Percentiles rank a stretch among this genome's conserved stretches.
Conservation (phyloP, 148 eudicot species). For the Tetragonia tetragonoides region DNA sequence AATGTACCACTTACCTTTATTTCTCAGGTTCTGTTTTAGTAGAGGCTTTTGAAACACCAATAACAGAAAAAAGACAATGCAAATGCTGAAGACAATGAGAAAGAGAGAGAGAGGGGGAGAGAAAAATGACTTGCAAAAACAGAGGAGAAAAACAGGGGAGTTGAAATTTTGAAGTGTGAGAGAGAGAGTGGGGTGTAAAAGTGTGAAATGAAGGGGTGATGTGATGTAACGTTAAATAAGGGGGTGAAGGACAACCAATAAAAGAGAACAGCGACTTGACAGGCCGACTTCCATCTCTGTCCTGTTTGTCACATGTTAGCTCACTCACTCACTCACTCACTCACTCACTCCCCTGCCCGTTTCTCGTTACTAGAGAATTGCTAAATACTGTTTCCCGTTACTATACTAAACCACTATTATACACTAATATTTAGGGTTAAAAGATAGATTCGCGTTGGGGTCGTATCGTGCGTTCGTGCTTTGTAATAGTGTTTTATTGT, state of each 20-base stretch:
- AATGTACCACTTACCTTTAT: too few relatives aligned
- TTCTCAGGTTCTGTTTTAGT: neutral
- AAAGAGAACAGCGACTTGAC: neutral
- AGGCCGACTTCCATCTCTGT: neutral
- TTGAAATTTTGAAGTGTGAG: neutral
- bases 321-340: neutral
- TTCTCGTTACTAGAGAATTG: neutral
- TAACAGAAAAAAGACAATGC: neutral
- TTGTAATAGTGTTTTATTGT: too few relatives aligned
- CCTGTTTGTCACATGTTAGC: conserved; percentile 29
- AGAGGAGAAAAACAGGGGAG: conserved; percentile 17
- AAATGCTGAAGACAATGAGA: neutral
- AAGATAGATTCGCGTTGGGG: too few relatives aligned
- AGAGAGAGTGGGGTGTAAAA: neutral
- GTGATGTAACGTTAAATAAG: conserved; percentile 37
- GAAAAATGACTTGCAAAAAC: conserved; percentile 13
- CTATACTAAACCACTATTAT: too few relatives aligned
- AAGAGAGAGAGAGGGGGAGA: neutral
- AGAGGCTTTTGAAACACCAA: too few relatives aligned
- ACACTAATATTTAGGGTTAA: too few relatives aligned
- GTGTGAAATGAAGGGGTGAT: conserved; percentile 12
- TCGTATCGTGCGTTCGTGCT: too few relatives aligned
- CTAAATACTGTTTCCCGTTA: too few relatives aligned
- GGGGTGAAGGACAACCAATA: neutral
- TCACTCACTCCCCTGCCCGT: neutral